These are phyloP conservation scores for Eragrostis nindensis DNA, from an alignment of 176 grass and related monocot genomes.

Conservation along the genomic window DNA sequence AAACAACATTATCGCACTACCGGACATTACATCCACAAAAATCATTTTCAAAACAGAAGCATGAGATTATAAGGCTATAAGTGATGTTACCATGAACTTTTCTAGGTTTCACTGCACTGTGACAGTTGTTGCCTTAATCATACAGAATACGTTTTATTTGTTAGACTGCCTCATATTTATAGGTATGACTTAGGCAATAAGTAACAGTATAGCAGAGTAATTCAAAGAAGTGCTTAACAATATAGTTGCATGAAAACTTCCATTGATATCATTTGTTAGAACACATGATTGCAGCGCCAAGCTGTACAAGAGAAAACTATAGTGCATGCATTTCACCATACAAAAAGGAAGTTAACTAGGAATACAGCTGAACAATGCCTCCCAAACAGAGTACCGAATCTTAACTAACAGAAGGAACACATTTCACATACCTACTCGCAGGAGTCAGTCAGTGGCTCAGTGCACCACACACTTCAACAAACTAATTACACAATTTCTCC, in stretches of 20 bases:
- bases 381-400: not conserved
- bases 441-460: not conserved
- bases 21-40: slow-evolving; percentile 15
- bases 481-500: slow-evolving; percentile 6
- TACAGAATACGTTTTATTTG: not conserved
- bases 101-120: not conserved
- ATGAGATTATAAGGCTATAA: slow-evolving; percentile 22
- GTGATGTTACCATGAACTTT: not conserved
- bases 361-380: not conserved
- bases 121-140: slow-evolving; percentile 22
- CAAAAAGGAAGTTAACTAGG: not conserved
- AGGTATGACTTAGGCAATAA: not conserved
- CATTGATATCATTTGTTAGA: slow-evolving; percentile 19
- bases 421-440: not conserved
- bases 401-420: not conserved
- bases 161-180: not conserved
- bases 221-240: not conserved
- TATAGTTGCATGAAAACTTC: not conserved
- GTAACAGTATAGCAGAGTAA: not conserved
- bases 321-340: not conserved
- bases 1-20: slow-evolving; percentile 7
- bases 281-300: not conserved
- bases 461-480: not conserved
- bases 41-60: not conserved
- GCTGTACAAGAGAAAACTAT: not conserved